phyloP scores from a whole-genome alignment of 352 stramenopile genomes.

The Globisporangium carolinianum region DNA sequence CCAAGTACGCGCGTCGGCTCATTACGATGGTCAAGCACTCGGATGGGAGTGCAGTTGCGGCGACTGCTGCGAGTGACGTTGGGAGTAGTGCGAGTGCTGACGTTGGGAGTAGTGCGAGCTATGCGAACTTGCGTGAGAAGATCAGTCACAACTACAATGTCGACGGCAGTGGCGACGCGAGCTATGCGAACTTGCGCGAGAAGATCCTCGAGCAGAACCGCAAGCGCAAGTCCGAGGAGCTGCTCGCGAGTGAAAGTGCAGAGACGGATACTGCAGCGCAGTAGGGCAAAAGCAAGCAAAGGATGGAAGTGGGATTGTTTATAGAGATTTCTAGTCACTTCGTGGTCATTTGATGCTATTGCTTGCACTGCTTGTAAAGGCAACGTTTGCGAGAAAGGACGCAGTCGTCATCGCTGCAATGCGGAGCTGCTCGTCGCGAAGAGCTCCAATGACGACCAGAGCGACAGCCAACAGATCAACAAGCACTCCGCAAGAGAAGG shows the following conservation, averaged over 20 bases:
- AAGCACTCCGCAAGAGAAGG: no score
- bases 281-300: no score
- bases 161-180: slow-evolving; percentile 62
- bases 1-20: slow-evolving; percentile 74
- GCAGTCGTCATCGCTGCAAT: no score
- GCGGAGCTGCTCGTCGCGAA: no score
- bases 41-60: background rate
- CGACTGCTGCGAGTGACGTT: background rate
- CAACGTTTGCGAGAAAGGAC: no score
- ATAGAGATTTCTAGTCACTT: no score
- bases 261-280: no score
- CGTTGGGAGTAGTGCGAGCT: slow-evolving; percentile 37
- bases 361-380: no score
- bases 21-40: slow-evolving; percentile 84
- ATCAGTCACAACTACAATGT: slow-evolving; percentile 24
- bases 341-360: no score
- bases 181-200: slow-evolving; percentile 67
- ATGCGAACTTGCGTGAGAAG: slow-evolving; percentile 67
- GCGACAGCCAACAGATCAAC: no score
- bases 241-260: background rate
- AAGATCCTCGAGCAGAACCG: slow-evolving; percentile 46
- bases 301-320: no score
- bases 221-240: slow-evolving; percentile 53
- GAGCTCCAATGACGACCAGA: no score
- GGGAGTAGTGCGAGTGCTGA: slow-evolving; percentile 1